Percentiles rank a stretch among this genome's conserved stretches.
Evolutionary conservation across 2,329 filamentous ascomycete genomes (phyloP).

Genomic region (Harringtonia lauricola): DNA sequence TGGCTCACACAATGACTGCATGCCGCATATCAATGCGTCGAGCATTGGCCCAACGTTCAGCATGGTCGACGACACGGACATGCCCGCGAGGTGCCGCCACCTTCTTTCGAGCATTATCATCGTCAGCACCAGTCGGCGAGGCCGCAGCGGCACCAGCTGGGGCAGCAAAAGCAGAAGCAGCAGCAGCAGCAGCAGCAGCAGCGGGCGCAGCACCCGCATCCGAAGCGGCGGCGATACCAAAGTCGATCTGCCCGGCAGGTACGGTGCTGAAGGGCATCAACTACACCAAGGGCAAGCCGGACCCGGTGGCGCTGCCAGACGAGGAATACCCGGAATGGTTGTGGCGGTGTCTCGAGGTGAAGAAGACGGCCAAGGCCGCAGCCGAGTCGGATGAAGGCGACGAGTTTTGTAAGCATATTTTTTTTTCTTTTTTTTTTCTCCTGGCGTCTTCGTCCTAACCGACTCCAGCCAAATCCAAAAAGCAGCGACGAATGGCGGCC

Average conservation of each 20-base stretch:
- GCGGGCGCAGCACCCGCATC: constrained; percentile 13
- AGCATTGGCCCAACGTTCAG: constrained; percentile 24
- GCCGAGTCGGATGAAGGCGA: constrained; percentile 54
- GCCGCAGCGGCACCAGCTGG: constrained; percentile 11
- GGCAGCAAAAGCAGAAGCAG: constrained; percentile 9
- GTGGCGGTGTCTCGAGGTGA: constrained; percentile 58
- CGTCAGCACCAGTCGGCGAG: constrained; percentile 15
- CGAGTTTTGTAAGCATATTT: constrained; percentile 61
- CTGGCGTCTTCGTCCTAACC: not conserved
- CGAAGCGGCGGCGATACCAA: constrained; percentile 11
- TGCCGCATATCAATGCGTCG: constrained; percentile 39
- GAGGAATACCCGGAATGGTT: constrained; percentile 72
- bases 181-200: constrained; percentile 11
- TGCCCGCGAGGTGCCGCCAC: constrained; percentile 10
- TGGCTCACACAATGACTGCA: constrained; percentile 23
- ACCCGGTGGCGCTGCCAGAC: constrained; percentile 65
- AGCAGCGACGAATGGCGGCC: constrained; percentile 61
- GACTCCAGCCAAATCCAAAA: constrained; percentile 66
- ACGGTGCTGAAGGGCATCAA: constrained; percentile 65
- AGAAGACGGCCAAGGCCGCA: constrained; percentile 32
- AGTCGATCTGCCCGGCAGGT: constrained; percentile 27
- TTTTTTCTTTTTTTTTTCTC: not conserved
- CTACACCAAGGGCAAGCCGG: constrained; percentile 61
- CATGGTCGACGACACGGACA: constrained; percentile 10
- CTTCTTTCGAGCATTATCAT: constrained; percentile 24